A percentile compares a stretch with the other conserved stretches of the same genome.
Conservation (phyloP, 768 basidiomycete genomes). For the Russula vinacea region DNA sequence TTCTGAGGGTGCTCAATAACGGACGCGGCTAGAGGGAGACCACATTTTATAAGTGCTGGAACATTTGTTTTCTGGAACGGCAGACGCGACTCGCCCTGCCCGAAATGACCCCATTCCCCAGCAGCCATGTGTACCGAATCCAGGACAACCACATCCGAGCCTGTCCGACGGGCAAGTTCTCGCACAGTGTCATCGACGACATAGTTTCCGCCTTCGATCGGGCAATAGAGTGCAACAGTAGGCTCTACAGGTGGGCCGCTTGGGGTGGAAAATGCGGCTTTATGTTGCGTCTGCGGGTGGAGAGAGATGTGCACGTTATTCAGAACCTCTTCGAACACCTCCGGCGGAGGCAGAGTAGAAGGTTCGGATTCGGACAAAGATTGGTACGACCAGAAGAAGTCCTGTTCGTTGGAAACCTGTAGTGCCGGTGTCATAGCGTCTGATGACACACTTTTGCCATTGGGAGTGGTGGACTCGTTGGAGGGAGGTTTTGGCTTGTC, state of each 20-base stretch:
- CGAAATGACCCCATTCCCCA: constrained; percentile 84
- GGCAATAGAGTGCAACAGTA: constrained; percentile 81
- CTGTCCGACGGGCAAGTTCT: constrained; percentile 68
- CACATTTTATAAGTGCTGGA: not conserved
- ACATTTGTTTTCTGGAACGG: not conserved
- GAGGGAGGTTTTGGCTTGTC: not conserved
- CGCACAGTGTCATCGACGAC: constrained; percentile 75
- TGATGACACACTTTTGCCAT: constrained; percentile 29
- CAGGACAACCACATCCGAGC: constrained; percentile 78
- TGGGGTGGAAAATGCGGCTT: constrained; percentile 56
- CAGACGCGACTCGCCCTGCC: constrained; percentile 52
- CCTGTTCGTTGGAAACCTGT: constrained; percentile 52
- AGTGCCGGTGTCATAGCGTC: constrained; percentile 37
- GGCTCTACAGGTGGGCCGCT: constrained; percentile 64
- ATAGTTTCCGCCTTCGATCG: constrained; percentile 84
- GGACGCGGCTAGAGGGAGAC: constrained; percentile 54
- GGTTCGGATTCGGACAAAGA: constrained; percentile 37
- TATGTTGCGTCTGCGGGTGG: constrained; percentile 79
- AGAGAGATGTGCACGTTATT: constrained; percentile 73
- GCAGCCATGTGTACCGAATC: constrained; percentile 83
- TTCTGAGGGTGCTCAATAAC: constrained; percentile 66
- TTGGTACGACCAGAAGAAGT: constrained; percentile 62
- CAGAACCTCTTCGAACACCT: constrained; percentile 72
- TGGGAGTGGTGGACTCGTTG: constrained; percentile 21
- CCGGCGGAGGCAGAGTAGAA: constrained; percentile 58